These are phyloP conservation scores for Magnolia changhungtana DNA, from an alignment of 164 flowering plant species.

Conservation along the genomic window DNA sequence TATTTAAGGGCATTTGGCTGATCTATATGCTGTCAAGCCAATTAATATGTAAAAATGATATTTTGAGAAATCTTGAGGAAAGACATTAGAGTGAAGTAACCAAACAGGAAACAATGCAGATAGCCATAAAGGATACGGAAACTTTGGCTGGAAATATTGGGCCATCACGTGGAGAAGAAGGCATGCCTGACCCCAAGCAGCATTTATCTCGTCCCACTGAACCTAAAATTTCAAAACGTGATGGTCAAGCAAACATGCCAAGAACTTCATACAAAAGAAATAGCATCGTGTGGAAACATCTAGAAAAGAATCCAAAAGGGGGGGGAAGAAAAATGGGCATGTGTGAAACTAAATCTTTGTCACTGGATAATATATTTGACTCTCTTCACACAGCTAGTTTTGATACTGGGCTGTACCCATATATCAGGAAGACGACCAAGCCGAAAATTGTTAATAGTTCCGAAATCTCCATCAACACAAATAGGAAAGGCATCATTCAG, in stretches of 20 bases:
- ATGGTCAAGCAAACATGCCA: no score
- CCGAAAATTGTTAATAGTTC: constrained; percentile 96
- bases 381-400: not conserved
- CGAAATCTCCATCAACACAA: constrained; percentile 93
- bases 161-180: constrained; percentile 97
- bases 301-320: not conserved
- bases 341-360: not conserved
- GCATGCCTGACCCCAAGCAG: constrained; percentile 99
- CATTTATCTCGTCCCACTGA: constrained; percentile 99
- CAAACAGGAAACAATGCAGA: no score
- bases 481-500: constrained; percentile 94
- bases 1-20: not conserved
- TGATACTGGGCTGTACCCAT: constrained; percentile 39
- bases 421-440: constrained; percentile 94
- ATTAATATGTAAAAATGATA: not conserved
- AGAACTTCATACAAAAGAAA: not conserved
- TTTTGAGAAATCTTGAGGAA: no score
- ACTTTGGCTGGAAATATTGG: constrained; percentile 84
- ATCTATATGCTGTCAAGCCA: not conserved
- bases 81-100: not conserved
- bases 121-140: constrained; percentile 53
- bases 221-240: constrained; percentile 38
- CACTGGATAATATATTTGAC: not conserved
- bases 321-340: not conserved
- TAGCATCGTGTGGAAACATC: not conserved